Conservation (phyloP, 345 rosid genomes). For the Nasturtium officinale region DNA sequence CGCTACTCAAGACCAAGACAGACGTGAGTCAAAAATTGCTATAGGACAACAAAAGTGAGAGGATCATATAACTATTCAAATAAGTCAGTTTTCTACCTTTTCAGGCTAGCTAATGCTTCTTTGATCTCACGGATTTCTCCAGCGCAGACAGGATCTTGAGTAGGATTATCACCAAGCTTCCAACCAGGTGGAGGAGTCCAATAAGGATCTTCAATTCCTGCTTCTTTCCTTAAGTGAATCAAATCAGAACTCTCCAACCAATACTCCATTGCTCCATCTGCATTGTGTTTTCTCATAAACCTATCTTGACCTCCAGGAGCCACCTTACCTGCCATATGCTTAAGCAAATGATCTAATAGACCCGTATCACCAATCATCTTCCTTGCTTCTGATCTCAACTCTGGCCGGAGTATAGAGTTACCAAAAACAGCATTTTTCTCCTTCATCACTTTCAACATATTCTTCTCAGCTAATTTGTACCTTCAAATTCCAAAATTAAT, state of each 20-base stretch:
- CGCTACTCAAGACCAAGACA: constrained; percentile 42
- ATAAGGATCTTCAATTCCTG: constrained; percentile 88
- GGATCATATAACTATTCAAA: not conserved
- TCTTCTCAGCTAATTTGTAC: constrained; percentile 82
- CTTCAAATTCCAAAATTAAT: constrained; percentile 44
- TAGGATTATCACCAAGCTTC: constrained; percentile 82
- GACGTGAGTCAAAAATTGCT: constrained; percentile 1
- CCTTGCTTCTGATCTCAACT: constrained; percentile 73
- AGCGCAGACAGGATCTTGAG: constrained; percentile 82
- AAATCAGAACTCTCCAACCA: constrained; percentile 87
- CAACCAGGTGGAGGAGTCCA: constrained; percentile 98
- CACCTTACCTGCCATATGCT: constrained; percentile 95
- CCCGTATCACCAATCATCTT: constrained; percentile 97
- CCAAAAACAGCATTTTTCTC: constrained; percentile 71
- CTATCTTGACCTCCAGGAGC: constrained; percentile 88
- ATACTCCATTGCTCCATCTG: constrained; percentile 96
- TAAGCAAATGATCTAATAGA: constrained; percentile 84
- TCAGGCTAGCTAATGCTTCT: constrained; percentile 45
- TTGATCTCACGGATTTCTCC: constrained; percentile 56
- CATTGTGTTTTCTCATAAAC: constrained; percentile 87
- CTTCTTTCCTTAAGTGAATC: constrained; percentile 67
- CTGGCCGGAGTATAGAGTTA: constrained; percentile 74
- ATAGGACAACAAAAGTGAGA: constrained; percentile 17
- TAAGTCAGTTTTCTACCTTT: constrained; percentile 45
- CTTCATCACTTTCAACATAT: constrained; percentile 86